Conservation (phyloP, 495 filamentous ascomycete genomes). For the Bathelium albidoporum region DNA sequence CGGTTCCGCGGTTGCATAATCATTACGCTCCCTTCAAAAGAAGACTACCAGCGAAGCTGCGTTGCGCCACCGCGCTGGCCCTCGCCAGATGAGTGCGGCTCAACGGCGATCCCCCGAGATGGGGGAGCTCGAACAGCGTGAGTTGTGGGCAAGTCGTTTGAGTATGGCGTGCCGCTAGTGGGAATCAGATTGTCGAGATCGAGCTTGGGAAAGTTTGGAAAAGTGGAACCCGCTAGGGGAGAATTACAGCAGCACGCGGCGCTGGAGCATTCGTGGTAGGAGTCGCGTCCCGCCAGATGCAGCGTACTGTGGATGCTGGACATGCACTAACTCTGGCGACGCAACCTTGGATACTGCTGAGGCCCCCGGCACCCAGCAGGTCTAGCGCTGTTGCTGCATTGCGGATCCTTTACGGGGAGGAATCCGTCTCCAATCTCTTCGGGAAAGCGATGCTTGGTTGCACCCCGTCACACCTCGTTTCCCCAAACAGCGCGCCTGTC, state of each 20-base stretch:
- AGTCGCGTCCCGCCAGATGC: neutral
- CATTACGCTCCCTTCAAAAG: too few relatives aligned
- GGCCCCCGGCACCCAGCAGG: neutral
- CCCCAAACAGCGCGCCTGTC: neutral
- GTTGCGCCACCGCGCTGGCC: too few relatives aligned
- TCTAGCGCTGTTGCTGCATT: slow-evolving; percentile 2
- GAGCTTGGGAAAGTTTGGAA: neutral
- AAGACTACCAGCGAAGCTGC: too few relatives aligned
- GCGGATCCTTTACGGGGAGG: slow-evolving; percentile 1
- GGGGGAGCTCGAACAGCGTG: too few relatives aligned
- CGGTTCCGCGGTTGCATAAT: neutral
- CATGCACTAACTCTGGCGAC: neutral
- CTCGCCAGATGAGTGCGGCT: neutral
- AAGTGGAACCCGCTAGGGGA: neutral
- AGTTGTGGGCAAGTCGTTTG: neutral
- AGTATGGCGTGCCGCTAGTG: neutral
- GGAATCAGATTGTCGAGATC: slow-evolving; percentile 3
- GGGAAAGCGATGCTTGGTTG: neutral
- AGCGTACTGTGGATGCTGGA: neutral
- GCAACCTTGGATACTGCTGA: neutral
- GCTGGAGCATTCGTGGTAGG: neutral
- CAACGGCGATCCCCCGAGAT: neutral
- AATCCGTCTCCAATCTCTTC: neutral
- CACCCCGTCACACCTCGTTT: slow-evolving; percentile 1
- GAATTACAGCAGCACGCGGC: neutral